Evolutionary conservation across 495 filamentous ascomycete genomes (phyloP).

Genomic region (Bombardia bombarda): DNA sequence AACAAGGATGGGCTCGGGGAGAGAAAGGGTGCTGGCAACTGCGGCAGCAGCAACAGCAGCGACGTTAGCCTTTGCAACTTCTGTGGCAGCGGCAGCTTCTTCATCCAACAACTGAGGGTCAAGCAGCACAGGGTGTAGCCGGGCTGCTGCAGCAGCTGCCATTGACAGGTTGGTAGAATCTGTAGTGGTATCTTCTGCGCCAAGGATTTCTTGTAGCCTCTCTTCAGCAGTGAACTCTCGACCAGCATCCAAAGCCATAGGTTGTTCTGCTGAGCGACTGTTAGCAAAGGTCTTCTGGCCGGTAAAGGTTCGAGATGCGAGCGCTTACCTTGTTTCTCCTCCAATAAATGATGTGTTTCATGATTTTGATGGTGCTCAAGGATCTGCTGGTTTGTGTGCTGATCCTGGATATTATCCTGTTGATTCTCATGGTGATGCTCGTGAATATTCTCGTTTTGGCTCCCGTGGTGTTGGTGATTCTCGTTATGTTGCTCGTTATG

Average conservation of each 20-base stretch:
- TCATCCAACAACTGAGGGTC: conserved; percentile 40
- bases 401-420: no score
- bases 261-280: conserved; percentile 2
- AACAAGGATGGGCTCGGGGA: not conserved
- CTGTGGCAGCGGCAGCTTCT: conserved; percentile 22
- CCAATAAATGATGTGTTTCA: no score
- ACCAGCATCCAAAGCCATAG: conserved; percentile 7
- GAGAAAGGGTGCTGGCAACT: conserved; percentile 7
- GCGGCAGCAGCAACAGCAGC: conserved; percentile 11
- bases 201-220: conserved; percentile 26
- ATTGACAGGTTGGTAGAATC: conserved; percentile 32
- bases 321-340: no score
- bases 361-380: no score
- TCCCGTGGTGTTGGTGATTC: no score
- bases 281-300: conserved; percentile 11
- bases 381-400: no score
- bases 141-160: conserved; percentile 42
- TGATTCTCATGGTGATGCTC: no score
- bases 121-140: conserved; percentile 36
- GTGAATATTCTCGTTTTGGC: no score
- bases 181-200: conserved; percentile 15
- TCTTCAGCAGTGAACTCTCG: conserved; percentile 27
- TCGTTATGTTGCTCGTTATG: no score
- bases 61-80: conserved; percentile 17
- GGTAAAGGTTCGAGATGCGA: conserved; percentile 25